These are phyloP conservation scores for Setaria italica DNA, from an alignment of 202 grass and related monocot genomes.

Conservation along the genomic window DNA sequence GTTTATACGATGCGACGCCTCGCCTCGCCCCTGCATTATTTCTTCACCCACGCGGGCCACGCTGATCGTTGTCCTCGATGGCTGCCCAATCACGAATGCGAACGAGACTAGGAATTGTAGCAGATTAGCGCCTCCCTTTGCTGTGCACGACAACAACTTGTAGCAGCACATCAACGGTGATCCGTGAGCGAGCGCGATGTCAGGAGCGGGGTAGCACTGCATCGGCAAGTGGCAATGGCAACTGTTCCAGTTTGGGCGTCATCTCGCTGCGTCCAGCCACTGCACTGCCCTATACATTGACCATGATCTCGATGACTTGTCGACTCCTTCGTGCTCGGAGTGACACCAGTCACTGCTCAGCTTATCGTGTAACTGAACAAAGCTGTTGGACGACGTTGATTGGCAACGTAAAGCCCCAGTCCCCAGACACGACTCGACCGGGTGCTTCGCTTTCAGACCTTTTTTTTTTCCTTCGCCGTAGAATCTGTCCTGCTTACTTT, in stretches of 20 bases:
- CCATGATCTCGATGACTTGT: not conserved
- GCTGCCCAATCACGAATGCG: not conserved
- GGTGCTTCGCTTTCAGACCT: not conserved
- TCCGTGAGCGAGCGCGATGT: too few species aligned
- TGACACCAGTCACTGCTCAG: not conserved
- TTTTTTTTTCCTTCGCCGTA: not conserved
- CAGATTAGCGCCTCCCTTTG: too few species aligned
- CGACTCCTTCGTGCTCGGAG: not conserved
- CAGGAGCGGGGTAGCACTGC: not conserved
- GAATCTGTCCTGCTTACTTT: constrained; percentile 28
- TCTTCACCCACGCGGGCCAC: not conserved
- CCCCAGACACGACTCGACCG: not conserved
- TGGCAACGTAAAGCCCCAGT: not conserved
- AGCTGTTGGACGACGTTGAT: not conserved
- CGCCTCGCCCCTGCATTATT: not conserved
- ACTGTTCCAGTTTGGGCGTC: not conserved
- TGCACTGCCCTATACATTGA: not conserved
- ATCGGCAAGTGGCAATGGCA: not conserved
- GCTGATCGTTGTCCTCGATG: not conserved
- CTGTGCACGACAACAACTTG: too few species aligned
- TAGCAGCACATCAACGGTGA: not conserved
- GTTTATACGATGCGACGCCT: not conserved
- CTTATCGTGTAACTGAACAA: not conserved
- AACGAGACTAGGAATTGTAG: not conserved
- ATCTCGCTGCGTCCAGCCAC: not conserved